phyloP scores from a whole-genome alignment of 2,329 filamentous ascomycete genomes.

The Dactylellina parvicollis region DNA sequence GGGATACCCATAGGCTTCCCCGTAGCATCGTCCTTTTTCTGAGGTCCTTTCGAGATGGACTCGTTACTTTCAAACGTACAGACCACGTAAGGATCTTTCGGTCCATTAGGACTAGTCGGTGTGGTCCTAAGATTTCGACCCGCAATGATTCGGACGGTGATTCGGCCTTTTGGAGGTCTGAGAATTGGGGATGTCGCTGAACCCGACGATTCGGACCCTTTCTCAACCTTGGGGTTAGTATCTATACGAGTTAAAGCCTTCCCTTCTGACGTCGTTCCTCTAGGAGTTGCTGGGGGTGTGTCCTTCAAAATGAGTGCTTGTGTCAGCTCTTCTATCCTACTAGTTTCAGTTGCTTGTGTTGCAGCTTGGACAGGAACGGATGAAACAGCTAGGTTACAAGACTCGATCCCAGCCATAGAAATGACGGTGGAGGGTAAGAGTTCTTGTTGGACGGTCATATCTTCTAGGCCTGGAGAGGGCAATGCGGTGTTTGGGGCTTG shows the following conservation, averaged over 20 bases:
- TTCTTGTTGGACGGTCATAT: background rate
- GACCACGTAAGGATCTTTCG: slow-evolving; percentile 88
- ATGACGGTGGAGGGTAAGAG: background rate
- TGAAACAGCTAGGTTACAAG: background rate
- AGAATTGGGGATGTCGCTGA: slow-evolving; percentile 66
- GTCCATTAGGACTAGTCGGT: slow-evolving; percentile 54
- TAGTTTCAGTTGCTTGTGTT: background rate
- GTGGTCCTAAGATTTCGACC: slow-evolving; percentile 83
- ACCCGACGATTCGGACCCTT: slow-evolving; percentile 59
- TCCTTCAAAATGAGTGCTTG: slow-evolving; percentile 53
- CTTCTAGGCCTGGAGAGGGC: background rate
- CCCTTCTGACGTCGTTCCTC: slow-evolving; percentile 59
- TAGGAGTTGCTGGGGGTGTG: slow-evolving; percentile 58
- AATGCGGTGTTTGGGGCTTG: background rate
- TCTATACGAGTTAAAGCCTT: slow-evolving; percentile 58
- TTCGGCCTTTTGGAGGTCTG: slow-evolving; percentile 81
- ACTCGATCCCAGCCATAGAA: background rate
- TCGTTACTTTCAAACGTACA: slow-evolving; percentile 97
- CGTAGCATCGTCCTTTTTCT: slow-evolving; percentile 67
- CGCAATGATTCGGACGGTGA: slow-evolving; percentile 88
- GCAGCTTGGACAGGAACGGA: background rate
- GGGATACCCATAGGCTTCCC: slow-evolving; percentile 71
- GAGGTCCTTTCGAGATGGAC: slow-evolving; percentile 88
- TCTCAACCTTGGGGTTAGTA: slow-evolving; percentile 37
- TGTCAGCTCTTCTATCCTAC: slow-evolving; percentile 16